Base-by-base conservation (phyloP, 1,139 yeast genomes). In the Wickerhamomyces sp. region DNA sequence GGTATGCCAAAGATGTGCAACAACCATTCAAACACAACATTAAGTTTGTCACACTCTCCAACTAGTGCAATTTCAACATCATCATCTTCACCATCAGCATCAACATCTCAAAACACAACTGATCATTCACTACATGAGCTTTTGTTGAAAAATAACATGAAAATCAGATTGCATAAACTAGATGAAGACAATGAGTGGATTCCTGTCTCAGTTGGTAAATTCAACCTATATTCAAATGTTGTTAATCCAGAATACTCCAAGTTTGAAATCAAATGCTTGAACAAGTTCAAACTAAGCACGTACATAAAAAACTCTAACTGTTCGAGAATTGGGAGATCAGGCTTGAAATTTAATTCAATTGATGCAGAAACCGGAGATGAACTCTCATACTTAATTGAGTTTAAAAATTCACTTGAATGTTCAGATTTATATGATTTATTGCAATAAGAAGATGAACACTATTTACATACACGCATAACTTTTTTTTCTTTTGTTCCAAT, bases 121-220 rank as follows among this genome's bases (percentile, higher is more conserved):
- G 31, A 29, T 29, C 26, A 37, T 11, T 40, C 42, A 10, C 18
- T 49, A 41, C 50, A 46, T 31, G 53, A 51, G 15, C 38, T 60
- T 35, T 36, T 59, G 23, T 46, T 60, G 45, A 50, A 50, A 36
- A 46, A 44, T 29, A 44, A 55, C 18, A 35, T 55, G 27, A 55
- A 52, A 40, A 49, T 59, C 4, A 56, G 54, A 47, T 29, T 60
- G 23, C 63, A 60, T 39, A 53, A 54, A 44, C 43, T 43, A 40
- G 58, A 57, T 31, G 34, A 36, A 6, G 59, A 55, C 41, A 51
- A 51, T 13, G 62, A 59, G 35, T 59, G 62, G 62, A 45, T 53
- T 27, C 63, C 63, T 5, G 43, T 57, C 4, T 46, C 58, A 1
- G 44, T 59, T 45, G 57, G 55, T 7, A 48, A 45, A 27, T 50